Percentiles rank a stretch among this genome's conserved stretches.
phyloP scores from a whole-genome alignment of 2,329 filamentous ascomycete species.

The Cladosporium sp. region DNA sequence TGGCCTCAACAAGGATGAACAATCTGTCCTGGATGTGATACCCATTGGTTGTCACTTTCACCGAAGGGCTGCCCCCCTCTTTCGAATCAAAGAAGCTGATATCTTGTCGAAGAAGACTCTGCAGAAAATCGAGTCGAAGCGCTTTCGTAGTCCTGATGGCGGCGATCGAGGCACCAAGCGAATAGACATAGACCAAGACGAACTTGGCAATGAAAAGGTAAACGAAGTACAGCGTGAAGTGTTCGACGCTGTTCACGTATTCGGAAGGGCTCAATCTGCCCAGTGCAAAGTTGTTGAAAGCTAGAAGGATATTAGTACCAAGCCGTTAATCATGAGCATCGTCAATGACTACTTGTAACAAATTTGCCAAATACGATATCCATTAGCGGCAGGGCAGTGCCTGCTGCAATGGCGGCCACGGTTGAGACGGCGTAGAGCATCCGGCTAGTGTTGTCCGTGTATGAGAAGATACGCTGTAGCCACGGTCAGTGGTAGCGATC shows the following conservation, averaged over 20 bases:
- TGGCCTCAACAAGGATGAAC: neutral
- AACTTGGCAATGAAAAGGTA: constrained; percentile 70
- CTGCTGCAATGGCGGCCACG: constrained; percentile 44
- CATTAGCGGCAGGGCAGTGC: constrained; percentile 51
- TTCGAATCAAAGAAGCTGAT: constrained; percentile 66
- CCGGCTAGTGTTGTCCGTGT: constrained; percentile 31
- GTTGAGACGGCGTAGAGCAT: constrained; percentile 33
- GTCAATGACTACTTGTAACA: constrained; percentile 34
- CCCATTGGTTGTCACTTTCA: constrained; percentile 59
- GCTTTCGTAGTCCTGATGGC: constrained; percentile 54
- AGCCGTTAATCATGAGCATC: neutral
- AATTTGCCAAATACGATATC: constrained; percentile 54
- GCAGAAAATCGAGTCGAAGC: constrained; percentile 62
- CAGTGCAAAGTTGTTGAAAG: constrained; percentile 13
- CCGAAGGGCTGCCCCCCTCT: constrained; percentile 58
- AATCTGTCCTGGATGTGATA: constrained; percentile 37
- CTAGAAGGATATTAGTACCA: neutral
- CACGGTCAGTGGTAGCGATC: neutral
- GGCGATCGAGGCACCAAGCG: constrained; percentile 48
- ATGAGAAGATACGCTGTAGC: constrained; percentile 34
- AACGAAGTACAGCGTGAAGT: constrained; percentile 65
- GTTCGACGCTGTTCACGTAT: constrained; percentile 9
- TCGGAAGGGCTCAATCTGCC: constrained; percentile 2
- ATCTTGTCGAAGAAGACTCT: constrained; percentile 63
- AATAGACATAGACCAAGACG: constrained; percentile 58